Evolutionary conservation across 345 rosid species (phyloP), one percentile per base, ranked within the genome.

Genomic region (Citrus medica): DNA sequence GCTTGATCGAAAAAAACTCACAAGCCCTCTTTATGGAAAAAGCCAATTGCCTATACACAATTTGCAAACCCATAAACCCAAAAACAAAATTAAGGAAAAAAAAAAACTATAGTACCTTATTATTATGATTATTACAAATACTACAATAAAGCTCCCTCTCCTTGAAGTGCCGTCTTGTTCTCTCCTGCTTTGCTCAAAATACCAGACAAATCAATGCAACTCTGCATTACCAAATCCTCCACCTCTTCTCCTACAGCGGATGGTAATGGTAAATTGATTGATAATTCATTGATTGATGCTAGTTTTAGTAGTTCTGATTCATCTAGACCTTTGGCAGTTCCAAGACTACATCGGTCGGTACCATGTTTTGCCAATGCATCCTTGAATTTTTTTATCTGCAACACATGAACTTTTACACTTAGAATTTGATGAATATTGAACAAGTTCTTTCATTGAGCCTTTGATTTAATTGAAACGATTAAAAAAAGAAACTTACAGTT

Each of bases 351-450:
- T 25, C 88, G 67, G 22, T 88, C 88, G 1, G 71, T 27, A 7
- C 89, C 85, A 48, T 92, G 77, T 85, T 89, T 92, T 1, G 76
- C 88, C 76, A 92, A 59, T 6, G 94, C 91, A 81, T 90, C 89
- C 75, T 88, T 89, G 79, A 92, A 92, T 78, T 89, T 93, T 30
- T 81, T 92, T 60, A 93, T 90, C 97, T 90, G 89, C 65, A 65
- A 55, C 19, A 48, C 22, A 13, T n/a, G 10, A 59, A 24, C 27
- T n/a, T 5, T 59, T 22, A 59, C 25, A 38, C 38, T 24, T 46
- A 46, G 51, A 46, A 46, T 46, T 46, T 46, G 17, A 46, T 3
- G 51, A 46, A 46, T 46, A n/a, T 2, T 37, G 16, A 28, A 17
- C 24, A 37, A 51, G 9, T 19, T 38, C 14, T 13, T n/a, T 53